phyloP scores from a whole-genome alignment of 441 rosid species.

The Flueggea neowawraea region DNA sequence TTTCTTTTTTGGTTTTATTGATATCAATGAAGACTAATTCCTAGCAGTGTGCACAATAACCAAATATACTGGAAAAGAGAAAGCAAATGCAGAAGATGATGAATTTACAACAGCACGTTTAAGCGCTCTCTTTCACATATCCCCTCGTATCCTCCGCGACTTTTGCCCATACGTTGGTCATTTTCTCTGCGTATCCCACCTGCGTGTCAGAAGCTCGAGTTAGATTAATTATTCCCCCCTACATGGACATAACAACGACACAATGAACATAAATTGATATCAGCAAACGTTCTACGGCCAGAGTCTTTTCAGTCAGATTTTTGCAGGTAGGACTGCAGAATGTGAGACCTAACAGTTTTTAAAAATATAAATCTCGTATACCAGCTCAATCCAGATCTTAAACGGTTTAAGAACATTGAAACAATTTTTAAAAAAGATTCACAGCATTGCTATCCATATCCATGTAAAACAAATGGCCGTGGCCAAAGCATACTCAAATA shows the following conservation, averaged over 20 bases:
- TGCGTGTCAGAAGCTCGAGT: conserved; percentile 19
- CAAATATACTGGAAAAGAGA: conserved; percentile 10
- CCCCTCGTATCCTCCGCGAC: conserved; percentile 85
- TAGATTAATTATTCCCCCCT: not conserved
- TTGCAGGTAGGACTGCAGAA: too few relatives aligned
- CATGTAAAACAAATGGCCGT: too few relatives aligned
- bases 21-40: conserved; percentile 23
- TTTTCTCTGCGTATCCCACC: conserved; percentile 98
- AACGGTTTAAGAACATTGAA: too few relatives aligned
- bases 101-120: conserved; percentile 40
- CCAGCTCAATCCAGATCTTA: too few relatives aligned
- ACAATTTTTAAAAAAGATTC: too few relatives aligned
- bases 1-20: conserved; percentile 20
- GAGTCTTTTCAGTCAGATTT: too few relatives aligned
- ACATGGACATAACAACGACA: not conserved
- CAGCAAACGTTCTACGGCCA: too few relatives aligned
- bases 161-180: conserved; percentile 81
- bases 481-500: too few relatives aligned
- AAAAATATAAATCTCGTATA: too few relatives aligned
- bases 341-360: too few relatives aligned
- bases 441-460: too few relatives aligned
- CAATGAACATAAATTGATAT: not conserved
- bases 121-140: conserved; percentile 52
- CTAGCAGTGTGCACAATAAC: conserved; percentile 19
- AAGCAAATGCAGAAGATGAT: conserved; percentile 13